Percentiles rank a stretch among this genome's conserved stretches.
phyloP scores from a whole-genome alignment of 441 rosid species.

The Adansonia grandidieri region DNA sequence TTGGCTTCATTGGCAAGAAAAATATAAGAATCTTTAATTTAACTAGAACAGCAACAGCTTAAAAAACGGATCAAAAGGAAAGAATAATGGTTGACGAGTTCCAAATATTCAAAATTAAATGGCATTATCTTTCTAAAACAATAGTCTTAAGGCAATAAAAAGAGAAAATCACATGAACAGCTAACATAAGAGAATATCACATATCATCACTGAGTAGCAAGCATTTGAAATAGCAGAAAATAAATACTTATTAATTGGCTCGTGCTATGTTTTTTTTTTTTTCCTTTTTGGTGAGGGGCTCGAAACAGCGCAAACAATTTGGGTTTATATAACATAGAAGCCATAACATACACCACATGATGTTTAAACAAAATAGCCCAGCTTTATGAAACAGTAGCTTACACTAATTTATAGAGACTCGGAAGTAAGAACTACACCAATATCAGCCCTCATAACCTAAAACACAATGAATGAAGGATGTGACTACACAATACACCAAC shows the following conservation, averaged over 20 bases:
- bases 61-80: not conserved
- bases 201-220: not conserved
- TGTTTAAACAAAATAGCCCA: not conserved
- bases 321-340: not conserved
- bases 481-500: not conserved
- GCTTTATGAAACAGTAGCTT: not conserved
- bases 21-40: not conserved
- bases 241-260: not conserved
- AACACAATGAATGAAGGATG: not conserved
- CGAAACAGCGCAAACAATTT: not conserved
- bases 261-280: not conserved
- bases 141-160: not conserved
- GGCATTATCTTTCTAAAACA: not conserved
- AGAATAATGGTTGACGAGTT: not conserved
- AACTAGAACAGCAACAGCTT: conserved; percentile 14
- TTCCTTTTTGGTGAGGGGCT: too few species aligned
- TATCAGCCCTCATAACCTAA: not conserved
- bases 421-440: not conserved
- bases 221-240: not conserved
- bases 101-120: conserved; percentile 7
- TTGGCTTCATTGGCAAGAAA: conserved; percentile 55
- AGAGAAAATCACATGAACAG: not conserved
- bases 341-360: not conserved
- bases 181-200: not conserved
- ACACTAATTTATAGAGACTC: conserved; percentile 11